These are phyloP conservation scores for Jamesozyma rosinii DNA, from an alignment of 805 yeast species.

Conservation along the genomic window DNA sequence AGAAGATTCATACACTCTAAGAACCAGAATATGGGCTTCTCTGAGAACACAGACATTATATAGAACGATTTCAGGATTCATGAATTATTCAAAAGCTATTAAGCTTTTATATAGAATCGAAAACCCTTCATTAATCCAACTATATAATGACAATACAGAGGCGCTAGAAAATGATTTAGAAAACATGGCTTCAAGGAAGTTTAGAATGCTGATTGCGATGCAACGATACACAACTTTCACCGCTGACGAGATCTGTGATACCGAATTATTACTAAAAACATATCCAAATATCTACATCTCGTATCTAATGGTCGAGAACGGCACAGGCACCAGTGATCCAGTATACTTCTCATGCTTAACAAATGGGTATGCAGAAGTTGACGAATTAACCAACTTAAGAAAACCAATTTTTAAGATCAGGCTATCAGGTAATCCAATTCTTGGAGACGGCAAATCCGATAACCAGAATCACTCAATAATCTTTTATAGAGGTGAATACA, in stretches of 20 bases:
- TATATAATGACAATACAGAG: slow-evolving; percentile 40
- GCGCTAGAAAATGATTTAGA: slow-evolving; percentile 57
- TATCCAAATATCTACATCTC: slow-evolving; percentile 60
- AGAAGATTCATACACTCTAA: slow-evolving; percentile 48
- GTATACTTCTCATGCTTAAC: slow-evolving; percentile 57
- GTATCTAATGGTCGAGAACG: slow-evolving; percentile 40
- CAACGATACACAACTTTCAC: slow-evolving; percentile 66
- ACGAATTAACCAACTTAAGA: slow-evolving; percentile 49
- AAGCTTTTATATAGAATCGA: slow-evolving; percentile 61
- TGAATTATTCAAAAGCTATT: slow-evolving; percentile 68
- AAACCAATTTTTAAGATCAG: slow-evolving; percentile 56
- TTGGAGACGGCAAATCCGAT: slow-evolving; percentile 95
- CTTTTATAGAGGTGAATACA: slow-evolving; percentile 86
- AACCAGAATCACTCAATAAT: slow-evolving; percentile 84
- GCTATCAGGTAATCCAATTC: slow-evolving; percentile 85
- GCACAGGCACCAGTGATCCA: slow-evolving; percentile 19
- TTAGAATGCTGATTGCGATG: slow-evolving; percentile 76
- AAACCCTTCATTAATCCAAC: slow-evolving; percentile 43
- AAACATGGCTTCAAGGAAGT: slow-evolving; percentile 70
- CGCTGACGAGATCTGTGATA: slow-evolving; percentile 56
- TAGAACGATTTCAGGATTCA: slow-evolving; percentile 75
- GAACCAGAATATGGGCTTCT: slow-evolving; percentile 86
- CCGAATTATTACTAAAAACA: slow-evolving; percentile 55
- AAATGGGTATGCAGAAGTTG: slow-evolving; percentile 47
- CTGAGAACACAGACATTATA: slow-evolving; percentile 74